Evolutionary conservation across 805 yeast genomes (phyloP).

Genomic region (Kuraishia molischiana): DNA sequence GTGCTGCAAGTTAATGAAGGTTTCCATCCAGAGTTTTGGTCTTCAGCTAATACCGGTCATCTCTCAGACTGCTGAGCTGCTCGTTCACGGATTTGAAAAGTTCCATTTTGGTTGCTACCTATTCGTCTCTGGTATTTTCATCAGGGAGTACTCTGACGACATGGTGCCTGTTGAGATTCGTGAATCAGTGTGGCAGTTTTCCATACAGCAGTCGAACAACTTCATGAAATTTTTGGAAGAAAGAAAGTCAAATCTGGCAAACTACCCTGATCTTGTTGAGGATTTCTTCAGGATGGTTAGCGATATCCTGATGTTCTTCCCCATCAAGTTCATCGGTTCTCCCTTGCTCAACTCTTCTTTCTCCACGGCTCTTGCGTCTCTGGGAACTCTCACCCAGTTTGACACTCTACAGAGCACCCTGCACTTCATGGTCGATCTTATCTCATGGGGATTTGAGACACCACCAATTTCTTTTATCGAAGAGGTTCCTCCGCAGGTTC

Average conservation of each 20-base stretch:
- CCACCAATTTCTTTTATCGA: slow-evolving; percentile 70
- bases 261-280: slow-evolving; percentile 64
- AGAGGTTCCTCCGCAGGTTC: slow-evolving; percentile 45
- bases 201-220: slow-evolving; percentile 52
- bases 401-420: slow-evolving; percentile 64
- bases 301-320: slow-evolving; percentile 71
- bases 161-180: slow-evolving; percentile 31
- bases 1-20: slow-evolving; percentile 56
- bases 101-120: slow-evolving; percentile 74
- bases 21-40: slow-evolving; percentile 53
- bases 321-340: slow-evolving; percentile 37
- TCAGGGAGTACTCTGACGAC: slow-evolving; percentile 57
- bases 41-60: slow-evolving; percentile 48
- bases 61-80: slow-evolving; percentile 51
- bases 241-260: slow-evolving; percentile 8
- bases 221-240: slow-evolving; percentile 36
- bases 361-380: slow-evolving; percentile 47
- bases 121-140: slow-evolving; percentile 81
- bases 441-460: slow-evolving; percentile 73
- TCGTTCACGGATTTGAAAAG: slow-evolving; percentile 59
- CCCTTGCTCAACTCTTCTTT: slow-evolving; percentile 42
- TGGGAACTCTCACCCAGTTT: slow-evolving; percentile 45
- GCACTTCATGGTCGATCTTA: slow-evolving; percentile 71
- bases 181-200: slow-evolving; percentile 64
- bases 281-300: slow-evolving; percentile 77